These are phyloP conservation scores for Sugiyamaella americana DNA, from an alignment of 805 yeast genomes.

Conservation along the genomic window DNA sequence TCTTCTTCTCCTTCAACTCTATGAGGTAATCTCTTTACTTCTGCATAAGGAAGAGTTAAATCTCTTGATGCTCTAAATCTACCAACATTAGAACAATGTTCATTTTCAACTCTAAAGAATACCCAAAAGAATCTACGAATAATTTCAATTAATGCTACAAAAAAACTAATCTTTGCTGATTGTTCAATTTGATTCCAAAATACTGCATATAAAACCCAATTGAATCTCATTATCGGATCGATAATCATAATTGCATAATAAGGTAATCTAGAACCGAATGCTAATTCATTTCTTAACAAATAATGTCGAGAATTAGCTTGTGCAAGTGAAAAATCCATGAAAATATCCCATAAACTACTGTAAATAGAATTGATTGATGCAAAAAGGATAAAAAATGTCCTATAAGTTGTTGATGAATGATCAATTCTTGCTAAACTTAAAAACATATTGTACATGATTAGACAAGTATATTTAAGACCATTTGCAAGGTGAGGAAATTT, in stretches of 20 bases:
- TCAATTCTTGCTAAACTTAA: constrained; percentile 76
- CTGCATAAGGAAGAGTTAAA: constrained; percentile 69
- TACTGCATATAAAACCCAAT: constrained; percentile 86
- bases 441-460: constrained; percentile 61
- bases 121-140: constrained; percentile 85
- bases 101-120: constrained; percentile 90
- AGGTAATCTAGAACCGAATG: constrained; percentile 49
- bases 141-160: constrained; percentile 76
- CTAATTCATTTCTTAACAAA: constrained; percentile 65
- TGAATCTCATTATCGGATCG: constrained; percentile 74
- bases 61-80: constrained; percentile 84
- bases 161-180: constrained; percentile 79
- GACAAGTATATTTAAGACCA: constrained; percentile 65
- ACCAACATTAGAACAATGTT: constrained; percentile 85
- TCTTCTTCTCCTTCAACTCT: background rate
- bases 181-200: constrained; percentile 75
- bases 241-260: constrained; percentile 71
- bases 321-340: constrained; percentile 93
- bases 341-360: constrained; percentile 77
- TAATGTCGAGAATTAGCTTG: constrained; percentile 55
- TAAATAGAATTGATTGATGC: constrained; percentile 68
- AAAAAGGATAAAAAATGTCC: constrained; percentile 62
- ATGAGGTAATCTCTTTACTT: constrained; percentile 2
- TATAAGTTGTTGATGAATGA: constrained; percentile 31
- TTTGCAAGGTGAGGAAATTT: constrained; percentile 96